Conservation (phyloP, 352 stramenopile species). For the Phytopythium vexans region DNA sequence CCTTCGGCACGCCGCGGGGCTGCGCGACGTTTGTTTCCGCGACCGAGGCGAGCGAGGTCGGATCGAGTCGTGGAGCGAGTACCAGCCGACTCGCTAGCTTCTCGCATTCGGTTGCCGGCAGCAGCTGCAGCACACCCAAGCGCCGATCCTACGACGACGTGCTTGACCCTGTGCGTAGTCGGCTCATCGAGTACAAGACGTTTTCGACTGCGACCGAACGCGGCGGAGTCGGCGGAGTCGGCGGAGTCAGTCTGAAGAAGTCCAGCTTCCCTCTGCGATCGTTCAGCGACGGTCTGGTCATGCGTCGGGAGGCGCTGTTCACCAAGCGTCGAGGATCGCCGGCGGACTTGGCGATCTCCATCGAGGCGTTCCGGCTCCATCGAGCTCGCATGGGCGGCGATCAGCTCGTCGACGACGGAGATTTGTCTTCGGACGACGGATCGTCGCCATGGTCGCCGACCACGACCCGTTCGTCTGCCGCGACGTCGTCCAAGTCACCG, state of each 20-base stretch:
- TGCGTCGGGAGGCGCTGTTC: slow-evolving; percentile 65
- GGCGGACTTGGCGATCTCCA: slow-evolving; percentile 69
- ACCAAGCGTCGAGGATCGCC: slow-evolving; percentile 65
- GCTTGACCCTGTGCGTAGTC: slow-evolving; percentile 65
- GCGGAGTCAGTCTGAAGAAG: slow-evolving; percentile 40
- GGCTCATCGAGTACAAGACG: slow-evolving; percentile 82
- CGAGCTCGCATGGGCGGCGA: slow-evolving; percentile 59
- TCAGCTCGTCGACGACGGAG: slow-evolving; percentile 25
- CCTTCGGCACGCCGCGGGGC: too few species aligned
- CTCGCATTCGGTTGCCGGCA: slow-evolving; percentile 2
- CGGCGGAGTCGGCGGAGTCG: slow-evolving; percentile 10
- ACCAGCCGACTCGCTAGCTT: slow-evolving; percentile 9
- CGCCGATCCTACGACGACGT: slow-evolving; percentile 74
- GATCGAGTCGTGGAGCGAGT: slow-evolving; percentile 8
- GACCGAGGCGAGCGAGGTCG: too few species aligned
- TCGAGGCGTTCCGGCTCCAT: slow-evolving; percentile 70
- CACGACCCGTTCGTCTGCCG: slow-evolving; percentile 22
- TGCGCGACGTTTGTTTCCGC: too few species aligned
- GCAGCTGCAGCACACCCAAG: slow-evolving; percentile 14
- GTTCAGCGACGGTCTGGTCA: slow-evolving; percentile 77
- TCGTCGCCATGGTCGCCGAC: slow-evolving; percentile 22
- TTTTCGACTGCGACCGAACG: slow-evolving; percentile 47
- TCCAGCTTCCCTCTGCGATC: slow-evolving; percentile 62
- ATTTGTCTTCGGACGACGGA: slow-evolving; percentile 43
- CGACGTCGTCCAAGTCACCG: slow-evolving; percentile 16